These are phyloP conservation scores for Fragaria vesca DNA, from an alignment of 306 rosid species.

Conservation along the genomic window DNA sequence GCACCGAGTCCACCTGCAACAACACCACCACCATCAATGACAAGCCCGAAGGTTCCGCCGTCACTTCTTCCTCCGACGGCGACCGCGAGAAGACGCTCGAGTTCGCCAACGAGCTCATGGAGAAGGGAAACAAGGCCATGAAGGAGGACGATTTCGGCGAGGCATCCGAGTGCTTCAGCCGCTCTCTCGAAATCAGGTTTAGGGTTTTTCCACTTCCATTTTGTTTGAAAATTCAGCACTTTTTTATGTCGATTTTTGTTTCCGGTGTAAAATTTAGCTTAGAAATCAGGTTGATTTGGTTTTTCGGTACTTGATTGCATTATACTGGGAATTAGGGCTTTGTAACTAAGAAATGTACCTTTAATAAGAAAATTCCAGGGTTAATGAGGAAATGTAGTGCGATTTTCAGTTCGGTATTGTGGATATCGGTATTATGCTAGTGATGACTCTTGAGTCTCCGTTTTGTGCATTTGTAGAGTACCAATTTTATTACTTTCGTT, in stretches of 20 bases:
- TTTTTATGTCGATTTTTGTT: not conserved
- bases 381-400: not conserved
- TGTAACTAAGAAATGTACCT: not conserved
- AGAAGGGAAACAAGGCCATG: conserved; percentile 64
- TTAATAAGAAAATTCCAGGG: not conserved
- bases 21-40: not conserved
- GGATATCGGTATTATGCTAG: not conserved
- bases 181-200: conserved; percentile 93
- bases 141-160: conserved; percentile 62
- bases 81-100: conserved; percentile 53
- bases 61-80: conserved; percentile 30
- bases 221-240: not conserved
- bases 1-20: conserved; percentile 49
- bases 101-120: conserved; percentile 59
- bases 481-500: not conserved
- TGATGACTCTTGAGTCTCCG: not conserved
- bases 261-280: not conserved
- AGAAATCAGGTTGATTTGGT: not conserved
- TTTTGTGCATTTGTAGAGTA: not conserved
- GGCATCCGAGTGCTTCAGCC: conserved; percentile 87
- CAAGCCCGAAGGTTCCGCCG: conserved; percentile 39
- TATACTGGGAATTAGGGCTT: not conserved
- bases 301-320: not conserved
- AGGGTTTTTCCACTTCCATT: conserved; percentile 22
- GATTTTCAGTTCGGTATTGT: not conserved